Evolutionary conservation across 1,284 basidiomycete genomes (phyloP), one percentile per base, ranked within the genome.

Genomic region (Singerocomus rubriflavus): DNA sequence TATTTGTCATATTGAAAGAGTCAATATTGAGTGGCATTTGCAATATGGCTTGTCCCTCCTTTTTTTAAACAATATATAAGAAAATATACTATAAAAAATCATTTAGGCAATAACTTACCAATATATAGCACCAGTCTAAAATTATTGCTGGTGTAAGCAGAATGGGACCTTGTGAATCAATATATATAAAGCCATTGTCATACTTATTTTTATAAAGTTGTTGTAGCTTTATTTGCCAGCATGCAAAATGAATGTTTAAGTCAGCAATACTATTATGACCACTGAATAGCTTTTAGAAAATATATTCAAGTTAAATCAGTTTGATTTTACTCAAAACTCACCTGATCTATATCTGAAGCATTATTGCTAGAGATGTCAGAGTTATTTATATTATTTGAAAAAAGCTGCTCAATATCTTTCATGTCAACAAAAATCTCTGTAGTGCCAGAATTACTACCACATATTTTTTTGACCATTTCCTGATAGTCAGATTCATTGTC

Each of bases 91-190:
- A 29, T 29, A 29, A 29, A 10, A 29, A 29, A 29, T 29, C 6
- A 10, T n/a, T 29, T 29, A 10, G 29, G 29, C 10, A 6, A 29
- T 29, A n/a, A 29, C 21, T 17, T 45, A 57, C 50, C 6, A 57
- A 16, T 9, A 41, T 30, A 45, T 5, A 6, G 13, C 38, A 33
- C 44, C 55, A 54, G 29, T 57, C 51, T 1, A 47, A 6, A 10
- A 57, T 27, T 49, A 57, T 48, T 0, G 35, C 30, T 4, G 29
- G 55, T 0, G 25, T 57, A 6, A 50, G 38, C 1, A 9, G 13
- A 13, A 56, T 10, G 4, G 29, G 2, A 2, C 39, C 44, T 17
- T 29, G 12, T 30, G 44, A 39, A 1, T 34, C 34, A 21, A 52
- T 7, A 25, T 52, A 55, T 11, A 33, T 53, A 8, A 36, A 17